Percentiles rank a stretch among this genome's conserved stretches.
phyloP scores from a whole-genome alignment of 257 asterid species.

The Jacaranda mimosifolia region DNA sequence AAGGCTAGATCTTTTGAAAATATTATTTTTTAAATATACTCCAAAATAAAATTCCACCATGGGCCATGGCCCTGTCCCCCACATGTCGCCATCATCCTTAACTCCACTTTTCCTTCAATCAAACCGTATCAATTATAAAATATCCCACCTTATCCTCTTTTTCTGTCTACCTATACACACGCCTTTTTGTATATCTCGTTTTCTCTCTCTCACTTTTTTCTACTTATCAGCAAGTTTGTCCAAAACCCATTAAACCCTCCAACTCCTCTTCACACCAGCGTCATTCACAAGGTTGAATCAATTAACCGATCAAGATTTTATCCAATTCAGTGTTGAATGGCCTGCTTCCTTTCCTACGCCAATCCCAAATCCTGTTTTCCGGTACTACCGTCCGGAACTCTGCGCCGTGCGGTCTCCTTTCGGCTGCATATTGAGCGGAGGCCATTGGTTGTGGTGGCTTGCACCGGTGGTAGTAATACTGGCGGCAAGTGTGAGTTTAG shows the following conservation, averaged over 20 bases:
- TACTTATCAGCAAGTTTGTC: neutral
- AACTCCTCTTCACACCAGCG: neutral
- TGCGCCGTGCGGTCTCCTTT: constrained; percentile 34
- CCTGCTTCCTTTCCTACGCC: constrained; percentile 55
- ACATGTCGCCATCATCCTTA: neutral
- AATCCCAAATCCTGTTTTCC: constrained; percentile 38
- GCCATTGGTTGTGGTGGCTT: constrained; percentile 44
- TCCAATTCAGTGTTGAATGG: constrained; percentile 62
- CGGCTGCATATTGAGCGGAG: constrained; percentile 20
- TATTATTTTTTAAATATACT: no score
- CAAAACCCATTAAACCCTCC: neutral
- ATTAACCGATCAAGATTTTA: neutral
- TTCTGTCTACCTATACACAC: no score
- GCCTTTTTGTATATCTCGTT: neutral
- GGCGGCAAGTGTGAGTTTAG: constrained; percentile 53
- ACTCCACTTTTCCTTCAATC: constrained; percentile 25
- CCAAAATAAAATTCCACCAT: no score
- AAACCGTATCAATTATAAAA: no score
- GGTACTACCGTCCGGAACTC: constrained; percentile 31
- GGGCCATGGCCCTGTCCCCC: no score
- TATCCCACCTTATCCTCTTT: constrained; percentile 38
- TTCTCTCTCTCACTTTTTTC: constrained; percentile 11
- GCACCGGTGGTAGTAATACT: constrained; percentile 31
- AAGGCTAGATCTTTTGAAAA: no score
- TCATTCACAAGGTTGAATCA: neutral